Percentiles rank a stretch among this genome's conserved stretches.
These are phyloP conservation scores for Leccinum rimulosum DNA, from an alignment of 768 basidiomycete genomes.

Conservation along the genomic window DNA sequence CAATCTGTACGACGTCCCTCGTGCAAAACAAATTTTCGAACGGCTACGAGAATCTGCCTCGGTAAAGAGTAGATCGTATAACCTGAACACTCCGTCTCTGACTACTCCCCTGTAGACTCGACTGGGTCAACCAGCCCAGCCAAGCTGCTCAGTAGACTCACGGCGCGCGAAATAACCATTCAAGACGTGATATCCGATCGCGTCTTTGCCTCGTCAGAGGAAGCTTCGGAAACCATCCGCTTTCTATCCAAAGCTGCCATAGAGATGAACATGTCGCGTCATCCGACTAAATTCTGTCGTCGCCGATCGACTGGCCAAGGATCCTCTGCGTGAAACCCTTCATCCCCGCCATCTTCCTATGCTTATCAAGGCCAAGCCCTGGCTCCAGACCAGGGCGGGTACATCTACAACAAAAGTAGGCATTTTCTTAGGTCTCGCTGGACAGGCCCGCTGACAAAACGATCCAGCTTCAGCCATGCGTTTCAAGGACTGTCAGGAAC, in stretches of 20 bases:
- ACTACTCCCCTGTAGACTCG: constrained; percentile 33
- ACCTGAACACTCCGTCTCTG: constrained; percentile 37
- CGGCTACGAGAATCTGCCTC: constrained; percentile 47
- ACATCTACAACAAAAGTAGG: constrained; percentile 75
- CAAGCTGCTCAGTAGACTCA: constrained; percentile 43
- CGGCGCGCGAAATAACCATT: constrained; percentile 49
- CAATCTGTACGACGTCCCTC: constrained; percentile 44
- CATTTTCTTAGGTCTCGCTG: constrained; percentile 1
- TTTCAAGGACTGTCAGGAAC: constrained; percentile 87
- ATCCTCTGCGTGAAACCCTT: constrained; percentile 63
- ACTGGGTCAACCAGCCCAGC: constrained; percentile 19
- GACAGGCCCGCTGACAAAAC: background rate
- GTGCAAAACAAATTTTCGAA: constrained; percentile 74
- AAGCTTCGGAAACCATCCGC: constrained; percentile 54
- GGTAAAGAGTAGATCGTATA: constrained; percentile 31
- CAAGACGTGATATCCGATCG: constrained; percentile 57
- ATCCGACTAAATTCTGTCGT: constrained; percentile 84
- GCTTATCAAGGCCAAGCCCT: constrained; percentile 88
- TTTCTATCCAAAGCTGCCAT: constrained; percentile 60
- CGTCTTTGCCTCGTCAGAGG: constrained; percentile 50
- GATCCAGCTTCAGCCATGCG: constrained; percentile 75
- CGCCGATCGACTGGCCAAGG: constrained; percentile 71
- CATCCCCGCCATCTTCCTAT: constrained; percentile 96
- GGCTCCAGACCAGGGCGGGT: constrained; percentile 81
- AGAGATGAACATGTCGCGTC: constrained; percentile 58